Evolutionary conservation across 768 basidiomycete species (phyloP).

Genomic region (Amanita fuliginea): DNA sequence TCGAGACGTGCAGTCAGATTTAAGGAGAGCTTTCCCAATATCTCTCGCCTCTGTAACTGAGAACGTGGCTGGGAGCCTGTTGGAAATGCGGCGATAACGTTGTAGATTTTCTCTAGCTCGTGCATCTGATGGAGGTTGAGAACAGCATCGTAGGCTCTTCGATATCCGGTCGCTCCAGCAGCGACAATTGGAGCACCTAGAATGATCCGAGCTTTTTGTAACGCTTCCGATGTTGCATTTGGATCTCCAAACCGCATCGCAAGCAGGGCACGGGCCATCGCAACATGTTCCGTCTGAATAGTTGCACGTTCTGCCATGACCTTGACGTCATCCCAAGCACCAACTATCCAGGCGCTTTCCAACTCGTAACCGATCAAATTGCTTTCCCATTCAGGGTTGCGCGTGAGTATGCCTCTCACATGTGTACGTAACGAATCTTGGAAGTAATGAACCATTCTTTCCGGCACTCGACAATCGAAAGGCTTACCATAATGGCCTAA

Average conservation of each 20-base stretch:
- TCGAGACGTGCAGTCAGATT: slow-evolving; percentile 58
- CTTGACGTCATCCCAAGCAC: slow-evolving; percentile 82
- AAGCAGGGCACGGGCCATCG: slow-evolving; percentile 71
- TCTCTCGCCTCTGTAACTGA: slow-evolving; percentile 21
- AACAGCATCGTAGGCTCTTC: slow-evolving; percentile 77
- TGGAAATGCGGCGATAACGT: slow-evolving; percentile 27
- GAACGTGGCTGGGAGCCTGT: slow-evolving; percentile 25
- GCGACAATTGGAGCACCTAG: slow-evolving; percentile 77
- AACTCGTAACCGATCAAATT: slow-evolving; percentile 75
- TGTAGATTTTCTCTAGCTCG: slow-evolving; percentile 67
- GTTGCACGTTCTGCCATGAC: slow-evolving; percentile 39
- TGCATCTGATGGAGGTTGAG: slow-evolving; percentile 78
- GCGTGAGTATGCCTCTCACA: slow-evolving; percentile 80
- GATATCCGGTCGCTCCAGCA: slow-evolving; percentile 72
- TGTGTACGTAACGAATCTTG: slow-evolving; percentile 91
- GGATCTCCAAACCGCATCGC: slow-evolving; percentile 56
- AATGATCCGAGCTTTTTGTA: slow-evolving; percentile 55
- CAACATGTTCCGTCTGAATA: slow-evolving; percentile 47
- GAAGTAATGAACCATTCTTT: neutral
- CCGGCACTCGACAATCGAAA: neutral
- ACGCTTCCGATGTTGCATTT: slow-evolving; percentile 31
- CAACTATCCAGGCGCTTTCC: slow-evolving; percentile 94
- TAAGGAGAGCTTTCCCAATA: slow-evolving; percentile 32
- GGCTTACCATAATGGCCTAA: slow-evolving; percentile 90
- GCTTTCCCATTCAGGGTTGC: slow-evolving; percentile 75